Percentiles rank a stretch among this genome's conserved stretches.
phyloP scores from a whole-genome alignment of 2,329 filamentous ascomycete genomes.

The Penicillium sp. region DNA sequence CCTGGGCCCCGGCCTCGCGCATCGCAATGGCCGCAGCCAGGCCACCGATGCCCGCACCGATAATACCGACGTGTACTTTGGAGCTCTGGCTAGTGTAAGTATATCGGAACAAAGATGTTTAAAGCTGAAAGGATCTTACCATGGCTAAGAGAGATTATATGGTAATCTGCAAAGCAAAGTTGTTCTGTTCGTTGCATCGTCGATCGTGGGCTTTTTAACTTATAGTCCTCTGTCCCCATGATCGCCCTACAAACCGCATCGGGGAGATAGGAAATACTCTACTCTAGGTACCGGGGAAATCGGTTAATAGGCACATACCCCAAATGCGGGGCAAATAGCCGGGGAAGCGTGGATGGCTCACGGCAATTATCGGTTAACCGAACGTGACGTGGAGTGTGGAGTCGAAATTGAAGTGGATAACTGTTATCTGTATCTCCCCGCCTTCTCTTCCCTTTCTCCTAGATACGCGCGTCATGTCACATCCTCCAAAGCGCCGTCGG shows the following conservation, averaged over 20 bases:
- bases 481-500: constrained; percentile 31
- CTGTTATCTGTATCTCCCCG: not conserved
- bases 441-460: not conserved
- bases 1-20: constrained; percentile 36
- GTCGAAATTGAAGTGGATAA: not conserved
- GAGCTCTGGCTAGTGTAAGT: not conserved
- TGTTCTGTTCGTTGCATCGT: no score
- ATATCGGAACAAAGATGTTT: not conserved
- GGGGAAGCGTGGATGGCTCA: not conserved
- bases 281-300: not conserved
- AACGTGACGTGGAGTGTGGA: no score
- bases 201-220: not conserved
- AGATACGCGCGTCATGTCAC: not conserved
- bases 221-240: not conserved
- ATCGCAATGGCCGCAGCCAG: constrained; percentile 44
- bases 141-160: not conserved
- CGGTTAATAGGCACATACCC: not conserved
- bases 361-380: not conserved
- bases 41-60: constrained; percentile 43
- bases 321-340: not conserved
- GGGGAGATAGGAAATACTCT: not conserved
- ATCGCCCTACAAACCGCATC: not conserved
- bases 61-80: constrained; percentile 22
- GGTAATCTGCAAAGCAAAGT: not conserved
- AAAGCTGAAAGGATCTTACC: not conserved